Evolutionary conservation across 106 monocot genomes (phyloP).

Genomic region (Phalaenopsis aphrodite): DNA sequence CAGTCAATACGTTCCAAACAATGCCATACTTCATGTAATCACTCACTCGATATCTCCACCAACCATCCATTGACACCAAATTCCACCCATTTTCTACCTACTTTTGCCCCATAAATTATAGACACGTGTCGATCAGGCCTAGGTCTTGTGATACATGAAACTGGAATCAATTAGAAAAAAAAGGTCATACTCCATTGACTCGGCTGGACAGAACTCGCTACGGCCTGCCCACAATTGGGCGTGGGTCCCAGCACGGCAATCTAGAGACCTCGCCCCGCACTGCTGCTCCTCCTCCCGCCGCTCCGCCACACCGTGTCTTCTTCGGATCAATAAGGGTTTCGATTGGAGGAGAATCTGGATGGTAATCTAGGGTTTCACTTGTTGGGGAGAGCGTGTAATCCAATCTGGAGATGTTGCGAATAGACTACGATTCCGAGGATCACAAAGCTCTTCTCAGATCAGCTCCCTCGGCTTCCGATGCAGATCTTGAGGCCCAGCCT

Average conservation of each 20-base stretch:
- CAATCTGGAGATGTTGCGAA: constrained; percentile 29
- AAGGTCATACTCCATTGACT: too few relatives aligned
- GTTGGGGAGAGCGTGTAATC: neutral
- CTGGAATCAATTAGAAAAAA: too few relatives aligned
- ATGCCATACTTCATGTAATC: too few relatives aligned
- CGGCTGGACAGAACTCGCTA: too few relatives aligned
- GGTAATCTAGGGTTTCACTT: neutral
- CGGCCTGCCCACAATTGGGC: neutral
- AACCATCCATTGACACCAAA: too few relatives aligned
- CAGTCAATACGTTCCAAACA: too few relatives aligned
- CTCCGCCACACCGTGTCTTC: neutral
- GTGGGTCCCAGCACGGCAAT: neutral
- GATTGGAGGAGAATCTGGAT: neutral
- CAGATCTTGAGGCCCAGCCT: constrained; percentile 35
- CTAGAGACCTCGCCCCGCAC: neutral
- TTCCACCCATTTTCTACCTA: too few relatives aligned
- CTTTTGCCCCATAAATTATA: too few relatives aligned
- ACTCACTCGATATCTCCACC: too few relatives aligned
- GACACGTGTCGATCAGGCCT: too few relatives aligned
- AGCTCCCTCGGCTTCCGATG: constrained; percentile 19
- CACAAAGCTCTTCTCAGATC: constrained; percentile 41
- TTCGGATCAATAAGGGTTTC: constrained; percentile 1
- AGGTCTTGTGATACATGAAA: too few relatives aligned
- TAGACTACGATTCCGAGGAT: constrained; percentile 36
- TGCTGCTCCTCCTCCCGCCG: neutral